Conservation (phyloP, 768 basidiomycete genomes). For the Lactarius quietus region DNA sequence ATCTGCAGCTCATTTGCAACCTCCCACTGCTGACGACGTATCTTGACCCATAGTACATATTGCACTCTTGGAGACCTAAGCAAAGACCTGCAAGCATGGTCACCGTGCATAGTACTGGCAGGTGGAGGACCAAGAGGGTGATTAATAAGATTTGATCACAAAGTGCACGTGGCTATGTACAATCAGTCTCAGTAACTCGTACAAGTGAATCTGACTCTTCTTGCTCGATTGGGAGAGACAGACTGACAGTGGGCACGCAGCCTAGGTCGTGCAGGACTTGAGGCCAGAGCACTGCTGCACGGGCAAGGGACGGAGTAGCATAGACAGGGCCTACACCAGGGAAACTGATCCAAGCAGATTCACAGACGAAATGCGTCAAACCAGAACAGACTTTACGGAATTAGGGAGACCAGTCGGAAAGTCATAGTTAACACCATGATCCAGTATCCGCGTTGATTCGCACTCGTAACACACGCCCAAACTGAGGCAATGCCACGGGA, state of each 20-base stretch:
- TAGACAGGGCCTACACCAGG: too few species aligned
- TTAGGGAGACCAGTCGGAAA: too few species aligned
- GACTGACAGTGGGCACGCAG: slow-evolving; percentile 45
- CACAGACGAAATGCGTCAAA: too few species aligned
- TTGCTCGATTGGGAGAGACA: slow-evolving; percentile 50
- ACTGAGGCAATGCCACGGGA: not conserved
- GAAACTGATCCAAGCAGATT: too few species aligned
- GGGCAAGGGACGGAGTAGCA: too few species aligned
- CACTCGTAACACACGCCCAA: not conserved
- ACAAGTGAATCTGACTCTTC: slow-evolving; percentile 55
- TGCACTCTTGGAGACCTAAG: slow-evolving; percentile 64
- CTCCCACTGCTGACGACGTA: slow-evolving; percentile 68
- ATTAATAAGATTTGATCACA: too few species aligned
- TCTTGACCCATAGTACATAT: slow-evolving; percentile 72
- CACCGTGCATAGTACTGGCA: too few species aligned
- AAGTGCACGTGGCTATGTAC: slow-evolving; percentile 51
- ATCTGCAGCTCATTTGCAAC: slow-evolving; percentile 55
- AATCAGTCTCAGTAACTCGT: slow-evolving; percentile 78
- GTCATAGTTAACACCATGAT: not conserved
- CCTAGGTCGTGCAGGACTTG: slow-evolving; percentile 79
- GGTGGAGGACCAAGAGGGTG: too few species aligned
- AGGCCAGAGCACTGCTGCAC: too few species aligned
- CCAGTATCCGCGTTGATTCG: too few species aligned
- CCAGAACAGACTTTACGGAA: too few species aligned
- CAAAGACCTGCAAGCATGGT: slow-evolving; percentile 67